phyloP scores from a whole-genome alignment of 2,329 filamentous ascomycete genomes.

The Salinomyces thailandicus region DNA sequence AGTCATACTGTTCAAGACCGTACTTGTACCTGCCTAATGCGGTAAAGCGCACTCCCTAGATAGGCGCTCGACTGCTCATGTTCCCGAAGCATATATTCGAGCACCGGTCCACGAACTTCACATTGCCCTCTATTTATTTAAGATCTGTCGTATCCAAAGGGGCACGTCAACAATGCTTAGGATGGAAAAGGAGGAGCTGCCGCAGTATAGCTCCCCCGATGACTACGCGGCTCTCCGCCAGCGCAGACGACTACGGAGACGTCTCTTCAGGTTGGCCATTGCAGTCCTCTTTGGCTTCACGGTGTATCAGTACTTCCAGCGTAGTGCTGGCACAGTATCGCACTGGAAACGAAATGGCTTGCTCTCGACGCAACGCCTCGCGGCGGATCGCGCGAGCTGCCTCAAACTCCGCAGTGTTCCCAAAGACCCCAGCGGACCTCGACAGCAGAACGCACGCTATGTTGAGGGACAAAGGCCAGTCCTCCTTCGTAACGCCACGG shows the following conservation, averaged over 20 bases:
- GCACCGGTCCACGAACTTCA: too few relatives aligned
- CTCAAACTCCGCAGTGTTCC: conserved; percentile 45
- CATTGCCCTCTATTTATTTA: too few relatives aligned
- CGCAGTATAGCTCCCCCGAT: conserved; percentile 3
- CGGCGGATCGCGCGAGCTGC: conserved; percentile 47
- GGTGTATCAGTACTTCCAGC: background rate
- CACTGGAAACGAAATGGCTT: background rate
- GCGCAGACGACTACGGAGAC: conserved; percentile 1
- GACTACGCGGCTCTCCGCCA: conserved; percentile 3
- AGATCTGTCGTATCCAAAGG: too few relatives aligned
- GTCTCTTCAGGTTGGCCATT: conserved; percentile 3
- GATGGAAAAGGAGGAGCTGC: conserved; percentile 6
- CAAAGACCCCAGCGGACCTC: conserved; percentile 44
- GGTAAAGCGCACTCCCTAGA: too few relatives aligned
- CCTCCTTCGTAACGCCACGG: conserved; percentile 54
- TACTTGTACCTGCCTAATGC: too few relatives aligned
- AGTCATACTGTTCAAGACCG: too few relatives aligned
- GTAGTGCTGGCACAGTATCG: background rate
- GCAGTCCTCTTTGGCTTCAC: conserved; percentile 1
- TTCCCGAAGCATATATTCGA: too few relatives aligned
- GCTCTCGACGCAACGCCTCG: conserved; percentile 26
- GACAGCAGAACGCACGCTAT: conserved; percentile 51
- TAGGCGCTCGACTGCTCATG: too few relatives aligned
- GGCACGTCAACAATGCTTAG: too few relatives aligned
- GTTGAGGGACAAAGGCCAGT: conserved; percentile 49